phyloP scores from a whole-genome alignment of 1,139 yeast species.

The Suhomyces taliae region DNA sequence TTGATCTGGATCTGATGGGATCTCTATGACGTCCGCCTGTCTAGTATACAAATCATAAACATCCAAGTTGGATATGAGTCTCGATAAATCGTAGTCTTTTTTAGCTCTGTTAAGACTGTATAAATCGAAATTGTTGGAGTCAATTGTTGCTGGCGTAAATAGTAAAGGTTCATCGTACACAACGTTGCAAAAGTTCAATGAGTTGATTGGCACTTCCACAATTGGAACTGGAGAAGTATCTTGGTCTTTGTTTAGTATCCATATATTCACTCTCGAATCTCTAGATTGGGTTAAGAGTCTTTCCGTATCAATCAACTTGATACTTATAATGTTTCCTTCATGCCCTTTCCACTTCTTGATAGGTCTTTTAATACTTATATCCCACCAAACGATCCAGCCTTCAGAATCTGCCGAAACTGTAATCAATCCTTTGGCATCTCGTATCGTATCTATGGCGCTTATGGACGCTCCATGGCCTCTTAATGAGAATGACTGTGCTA shows the following conservation, averaged over 20 bases:
- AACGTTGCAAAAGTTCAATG: conserved; percentile 58
- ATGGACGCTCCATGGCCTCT: conserved; percentile 14
- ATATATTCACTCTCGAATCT: conserved; percentile 51
- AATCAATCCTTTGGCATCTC: conserved; percentile 4
- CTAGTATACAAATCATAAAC: conserved; percentile 19
- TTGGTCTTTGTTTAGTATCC: conserved; percentile 31
- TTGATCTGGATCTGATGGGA: conserved; percentile 12
- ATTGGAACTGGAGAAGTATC: conserved; percentile 4
- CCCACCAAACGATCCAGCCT: conserved; percentile 57
- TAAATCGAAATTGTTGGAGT: conserved; percentile 55
- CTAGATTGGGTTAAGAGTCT: conserved; percentile 51
- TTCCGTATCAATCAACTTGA: conserved; percentile 34
- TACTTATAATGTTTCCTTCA: conserved; percentile 41
- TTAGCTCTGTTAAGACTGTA: conserved; percentile 32
- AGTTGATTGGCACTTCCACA: conserved; percentile 52
- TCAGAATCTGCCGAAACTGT: conserved; percentile 43
- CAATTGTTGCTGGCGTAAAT: conserved; percentile 53
- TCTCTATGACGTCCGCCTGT: conserved; percentile 13
- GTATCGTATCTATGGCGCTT: conserved; percentile 8
- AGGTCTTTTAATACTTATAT: conserved; percentile 44
- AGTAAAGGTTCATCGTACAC: conserved; percentile 29
- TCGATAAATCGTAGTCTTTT: conserved; percentile 17
- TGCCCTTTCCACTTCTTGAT: conserved; percentile 52
- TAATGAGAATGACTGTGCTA: conserved; percentile 11
- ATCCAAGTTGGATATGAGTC: conserved; percentile 31